Conservation (phyloP, 2,329 filamentous ascomycete species). For the Phialophora verrucosa region DNA sequence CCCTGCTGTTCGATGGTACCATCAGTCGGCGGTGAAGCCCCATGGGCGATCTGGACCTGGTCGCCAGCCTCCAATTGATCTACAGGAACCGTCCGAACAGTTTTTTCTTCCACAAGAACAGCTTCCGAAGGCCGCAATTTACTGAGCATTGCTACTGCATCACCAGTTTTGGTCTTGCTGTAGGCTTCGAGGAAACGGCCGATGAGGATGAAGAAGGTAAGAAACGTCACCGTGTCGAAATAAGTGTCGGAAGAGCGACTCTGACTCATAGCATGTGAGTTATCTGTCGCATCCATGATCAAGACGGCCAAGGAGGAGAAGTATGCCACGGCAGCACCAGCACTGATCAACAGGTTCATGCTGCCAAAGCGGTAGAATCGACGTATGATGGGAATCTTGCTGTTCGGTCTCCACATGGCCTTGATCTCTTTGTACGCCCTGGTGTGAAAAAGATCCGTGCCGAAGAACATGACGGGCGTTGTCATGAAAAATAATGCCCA, state of each 20-base stretch:
- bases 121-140: constrained; percentile 80
- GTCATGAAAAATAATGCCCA: constrained; percentile 80
- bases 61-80: constrained; percentile 79
- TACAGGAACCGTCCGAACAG: constrained; percentile 57
- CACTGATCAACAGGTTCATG: constrained; percentile 92
- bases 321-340: constrained; percentile 88
- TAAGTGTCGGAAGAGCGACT: constrained; percentile 57
- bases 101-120: constrained; percentile 61
- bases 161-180: constrained; percentile 87
- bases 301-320: constrained; percentile 80
- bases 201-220: constrained; percentile 83
- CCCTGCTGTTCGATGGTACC: constrained; percentile 65
- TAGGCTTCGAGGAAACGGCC: constrained; percentile 72
- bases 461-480: constrained; percentile 85
- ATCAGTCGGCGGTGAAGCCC: constrained; percentile 83
- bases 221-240: constrained; percentile 90
- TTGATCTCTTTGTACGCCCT: constrained; percentile 79
- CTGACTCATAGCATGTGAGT: constrained; percentile 17
- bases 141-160: constrained; percentile 79
- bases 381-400: constrained; percentile 72
- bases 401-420: constrained; percentile 76
- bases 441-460: constrained; percentile 82
- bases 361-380: constrained; percentile 92
- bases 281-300: constrained; percentile 61
- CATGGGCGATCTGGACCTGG: constrained; percentile 74